phyloP scores from a whole-genome alignment of 805 yeast genomes.

The Scheffersomyces ergatensis region DNA sequence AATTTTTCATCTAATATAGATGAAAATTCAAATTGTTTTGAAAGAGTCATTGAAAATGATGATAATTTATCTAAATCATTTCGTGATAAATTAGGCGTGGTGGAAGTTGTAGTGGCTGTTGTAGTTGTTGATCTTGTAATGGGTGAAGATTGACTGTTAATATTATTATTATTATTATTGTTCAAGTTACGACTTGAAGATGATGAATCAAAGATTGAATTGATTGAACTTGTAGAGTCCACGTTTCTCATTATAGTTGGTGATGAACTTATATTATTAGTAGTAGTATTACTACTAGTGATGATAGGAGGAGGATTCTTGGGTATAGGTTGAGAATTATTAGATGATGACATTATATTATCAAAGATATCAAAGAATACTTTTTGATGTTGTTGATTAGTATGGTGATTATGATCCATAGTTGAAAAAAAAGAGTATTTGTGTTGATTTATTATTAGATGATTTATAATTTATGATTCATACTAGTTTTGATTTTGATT shows the following conservation, averaged over 20 bases:
- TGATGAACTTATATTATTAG: not conserved
- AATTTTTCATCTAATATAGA: slow-evolving; percentile 1
- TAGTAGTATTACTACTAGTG: not conserved
- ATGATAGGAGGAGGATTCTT: no score
- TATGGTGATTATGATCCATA: no score
- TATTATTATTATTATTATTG: no score
- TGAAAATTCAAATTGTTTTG: slow-evolving; percentile 5
- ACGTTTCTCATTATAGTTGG: slow-evolving; percentile 1
- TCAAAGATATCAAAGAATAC: no score
- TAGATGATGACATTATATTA: no score
- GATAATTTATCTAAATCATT: not conserved
- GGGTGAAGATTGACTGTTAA: not conserved
- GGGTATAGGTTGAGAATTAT: no score
- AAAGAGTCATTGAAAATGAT: not conserved
- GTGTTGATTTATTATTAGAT: no score
- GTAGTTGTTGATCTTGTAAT: slow-evolving; percentile 2
- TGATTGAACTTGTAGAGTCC: slow-evolving; percentile 19
- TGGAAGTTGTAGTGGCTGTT: slow-evolving; percentile 4
- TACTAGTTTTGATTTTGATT: no score
- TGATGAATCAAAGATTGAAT: slow-evolving; percentile 24
- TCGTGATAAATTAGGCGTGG: slow-evolving; percentile 7
- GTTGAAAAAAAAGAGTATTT: no score
- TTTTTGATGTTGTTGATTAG: no score
- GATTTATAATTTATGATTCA: no score
- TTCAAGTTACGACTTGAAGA: not conserved